These are phyloP conservation scores for Petrea volubilis DNA, from an alignment of 257 asterid species.

Conservation along the genomic window DNA sequence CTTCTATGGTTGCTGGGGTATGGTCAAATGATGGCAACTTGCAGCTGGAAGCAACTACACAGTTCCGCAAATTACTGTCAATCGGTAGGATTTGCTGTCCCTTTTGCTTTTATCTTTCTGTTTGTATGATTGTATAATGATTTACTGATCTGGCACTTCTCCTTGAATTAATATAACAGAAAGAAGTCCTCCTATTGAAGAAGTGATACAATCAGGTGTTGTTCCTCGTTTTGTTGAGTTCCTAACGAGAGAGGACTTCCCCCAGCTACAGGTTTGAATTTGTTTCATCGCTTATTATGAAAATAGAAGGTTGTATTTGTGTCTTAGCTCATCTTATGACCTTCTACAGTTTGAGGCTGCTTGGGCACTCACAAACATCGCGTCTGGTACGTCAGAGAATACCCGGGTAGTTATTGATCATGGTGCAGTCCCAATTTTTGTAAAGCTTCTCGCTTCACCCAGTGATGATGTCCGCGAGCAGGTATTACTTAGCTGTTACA, in stretches of 20 bases:
- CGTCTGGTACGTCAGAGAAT: constrained; percentile 93
- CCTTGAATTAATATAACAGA: constrained; percentile 42
- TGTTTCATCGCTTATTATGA: background rate
- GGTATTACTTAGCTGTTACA: constrained; percentile 37
- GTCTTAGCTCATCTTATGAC: constrained; percentile 12
- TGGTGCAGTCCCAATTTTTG: constrained; percentile 86
- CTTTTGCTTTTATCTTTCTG: background rate
- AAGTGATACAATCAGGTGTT: constrained; percentile 90
- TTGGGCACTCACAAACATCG: constrained; percentile 98
- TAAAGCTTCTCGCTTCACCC: constrained; percentile 79
- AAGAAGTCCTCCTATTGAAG: constrained; percentile 92
- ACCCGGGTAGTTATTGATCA: constrained; percentile 89
- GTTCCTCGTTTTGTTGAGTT: constrained; percentile 94
- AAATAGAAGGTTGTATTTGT: background rate
- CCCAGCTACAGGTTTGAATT: constrained; percentile 74
- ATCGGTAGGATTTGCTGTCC: constrained; percentile 48
- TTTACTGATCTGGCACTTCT: background rate
- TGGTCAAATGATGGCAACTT: constrained; percentile 61
- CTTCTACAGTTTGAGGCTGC: constrained; percentile 85
- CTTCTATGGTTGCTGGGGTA: constrained; percentile 69
- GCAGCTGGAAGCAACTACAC: constrained; percentile 87
- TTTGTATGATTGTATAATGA: background rate
- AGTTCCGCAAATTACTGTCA: constrained; percentile 84
- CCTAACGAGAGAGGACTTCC: constrained; percentile 76
- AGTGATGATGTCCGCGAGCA: constrained; percentile 97